Evolutionary conservation across 331 rosid genomes (phyloP).

Genomic region (Cydonia oblonga): DNA sequence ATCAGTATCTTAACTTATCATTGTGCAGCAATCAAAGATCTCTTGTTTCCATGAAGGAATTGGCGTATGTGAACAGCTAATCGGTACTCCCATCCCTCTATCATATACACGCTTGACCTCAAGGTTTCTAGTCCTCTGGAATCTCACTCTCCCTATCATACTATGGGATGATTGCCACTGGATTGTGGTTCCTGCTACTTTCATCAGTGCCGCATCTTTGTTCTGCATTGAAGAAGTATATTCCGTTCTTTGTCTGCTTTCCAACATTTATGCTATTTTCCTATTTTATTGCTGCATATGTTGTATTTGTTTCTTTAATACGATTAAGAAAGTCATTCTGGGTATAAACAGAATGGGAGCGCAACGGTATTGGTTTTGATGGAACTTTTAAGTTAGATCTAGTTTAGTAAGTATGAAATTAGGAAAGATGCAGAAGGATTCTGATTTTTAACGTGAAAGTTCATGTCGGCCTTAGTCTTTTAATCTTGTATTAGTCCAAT

Average conservation of each 20-base stretch:
- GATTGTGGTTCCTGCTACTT: slow-evolving; percentile 94
- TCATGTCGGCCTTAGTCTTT: neutral
- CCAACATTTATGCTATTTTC: neutral
- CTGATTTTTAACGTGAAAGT: neutral
- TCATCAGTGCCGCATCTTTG: slow-evolving; percentile 76
- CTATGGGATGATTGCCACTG: slow-evolving; percentile 96
- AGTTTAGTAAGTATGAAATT: neutral
- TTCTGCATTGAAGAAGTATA: slow-evolving; percentile 93
- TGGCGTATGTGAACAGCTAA: slow-evolving; percentile 72
- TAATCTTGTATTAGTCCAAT: neutral
- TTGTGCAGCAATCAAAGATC: slow-evolving; percentile 58
- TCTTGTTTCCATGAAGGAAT: slow-evolving; percentile 82
- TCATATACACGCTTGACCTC: slow-evolving; percentile 93
- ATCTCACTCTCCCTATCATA: slow-evolving; percentile 78
- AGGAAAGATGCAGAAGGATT: neutral
- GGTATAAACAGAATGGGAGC: neutral
- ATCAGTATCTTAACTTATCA: slow-evolving; percentile 1
- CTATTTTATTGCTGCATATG: neutral
- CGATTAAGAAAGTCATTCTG: neutral
- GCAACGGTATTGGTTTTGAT: neutral
- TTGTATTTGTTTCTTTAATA: neutral
- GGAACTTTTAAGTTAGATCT: neutral
- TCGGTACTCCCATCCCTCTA: slow-evolving; percentile 85
- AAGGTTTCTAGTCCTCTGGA: slow-evolving; percentile 83
- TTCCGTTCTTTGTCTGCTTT: neutral